phyloP scores from a whole-genome alignment of 768 basidiomycete genomes.

The Boletus sp. region DNA sequence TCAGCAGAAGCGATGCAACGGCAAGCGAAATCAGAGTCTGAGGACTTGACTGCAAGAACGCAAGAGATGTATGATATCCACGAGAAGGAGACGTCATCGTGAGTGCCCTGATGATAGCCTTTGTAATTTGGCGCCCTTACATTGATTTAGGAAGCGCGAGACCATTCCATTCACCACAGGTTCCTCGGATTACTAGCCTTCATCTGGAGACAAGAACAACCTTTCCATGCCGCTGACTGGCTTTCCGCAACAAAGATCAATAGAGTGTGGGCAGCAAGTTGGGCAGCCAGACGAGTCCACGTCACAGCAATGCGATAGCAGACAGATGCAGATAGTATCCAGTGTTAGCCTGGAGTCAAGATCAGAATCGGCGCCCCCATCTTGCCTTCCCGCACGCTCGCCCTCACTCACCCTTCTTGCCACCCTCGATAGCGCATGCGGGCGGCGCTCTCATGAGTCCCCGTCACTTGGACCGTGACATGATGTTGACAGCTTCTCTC shows the following conservation, averaged over 20 bases:
- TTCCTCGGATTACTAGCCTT: neutral
- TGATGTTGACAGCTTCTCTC: constrained; percentile 6
- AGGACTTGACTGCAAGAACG: neutral
- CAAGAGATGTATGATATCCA: neutral
- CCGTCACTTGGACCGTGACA: neutral
- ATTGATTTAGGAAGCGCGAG: neutral
- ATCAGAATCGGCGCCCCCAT: neutral
- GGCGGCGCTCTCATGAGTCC: constrained; percentile 75
- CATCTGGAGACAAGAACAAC: neutral
- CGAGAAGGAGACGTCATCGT: constrained; percentile 1
- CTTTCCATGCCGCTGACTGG: neutral
- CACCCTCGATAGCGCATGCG: too few relatives aligned
- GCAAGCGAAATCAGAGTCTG: neutral
- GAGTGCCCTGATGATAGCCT: neutral
- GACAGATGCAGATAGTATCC: neutral
- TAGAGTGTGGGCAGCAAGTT: neutral
- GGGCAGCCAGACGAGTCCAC: neutral
- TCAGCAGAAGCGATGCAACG: neutral
- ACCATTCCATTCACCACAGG: neutral
- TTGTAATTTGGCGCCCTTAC: neutral
- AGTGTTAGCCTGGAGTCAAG: neutral
- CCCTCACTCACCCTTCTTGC: too few relatives aligned
- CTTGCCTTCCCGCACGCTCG: too few relatives aligned
- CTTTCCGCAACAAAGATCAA: neutral
- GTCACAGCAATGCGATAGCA: neutral